phyloP scores from a whole-genome alignment of 148 eudicot genomes.

The Nyssa sinensis region DNA sequence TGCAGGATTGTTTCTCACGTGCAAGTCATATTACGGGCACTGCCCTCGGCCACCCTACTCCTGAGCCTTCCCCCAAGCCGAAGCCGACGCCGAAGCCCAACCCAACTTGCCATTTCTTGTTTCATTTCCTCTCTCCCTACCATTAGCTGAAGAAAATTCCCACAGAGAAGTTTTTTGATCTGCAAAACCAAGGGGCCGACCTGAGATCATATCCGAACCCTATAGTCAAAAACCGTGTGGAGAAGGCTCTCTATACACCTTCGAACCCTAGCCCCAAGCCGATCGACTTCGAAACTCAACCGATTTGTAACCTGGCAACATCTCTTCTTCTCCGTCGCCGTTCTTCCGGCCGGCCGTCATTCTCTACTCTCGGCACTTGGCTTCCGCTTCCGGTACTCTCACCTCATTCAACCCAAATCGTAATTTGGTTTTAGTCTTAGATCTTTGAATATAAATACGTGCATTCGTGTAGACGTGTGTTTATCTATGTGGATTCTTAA shows the following conservation, averaged over 20 bases:
- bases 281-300: conserved; percentile 24
- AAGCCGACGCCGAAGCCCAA: too few relatives aligned
- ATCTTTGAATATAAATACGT: not conserved
- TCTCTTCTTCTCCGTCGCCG: conserved; percentile 23
- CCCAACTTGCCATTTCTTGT: not conserved
- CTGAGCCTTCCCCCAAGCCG: too few relatives aligned
- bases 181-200: conserved; percentile 23
- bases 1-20: not conserved
- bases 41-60: not conserved
- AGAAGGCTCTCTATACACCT: conserved; percentile 46
- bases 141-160: not conserved
- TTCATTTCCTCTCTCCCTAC: not conserved
- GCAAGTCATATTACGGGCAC: not conserved
- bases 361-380: conserved; percentile 41
- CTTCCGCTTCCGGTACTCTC: conserved; percentile 43
- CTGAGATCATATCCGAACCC: conserved; percentile 26
- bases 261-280: conserved; percentile 43
- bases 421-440: not conserved
- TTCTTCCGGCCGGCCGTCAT: conserved; percentile 15
- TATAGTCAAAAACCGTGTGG: conserved; percentile 46
- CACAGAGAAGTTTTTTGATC: conserved; percentile 1
- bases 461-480: too few relatives aligned
- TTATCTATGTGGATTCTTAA: too few relatives aligned
- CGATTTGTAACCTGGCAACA: conserved; percentile 27
- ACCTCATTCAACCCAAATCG: not conserved